Evolutionary conservation across 495 filamentous ascomycete species (phyloP).

Genomic region (Choiromyces venosus): DNA sequence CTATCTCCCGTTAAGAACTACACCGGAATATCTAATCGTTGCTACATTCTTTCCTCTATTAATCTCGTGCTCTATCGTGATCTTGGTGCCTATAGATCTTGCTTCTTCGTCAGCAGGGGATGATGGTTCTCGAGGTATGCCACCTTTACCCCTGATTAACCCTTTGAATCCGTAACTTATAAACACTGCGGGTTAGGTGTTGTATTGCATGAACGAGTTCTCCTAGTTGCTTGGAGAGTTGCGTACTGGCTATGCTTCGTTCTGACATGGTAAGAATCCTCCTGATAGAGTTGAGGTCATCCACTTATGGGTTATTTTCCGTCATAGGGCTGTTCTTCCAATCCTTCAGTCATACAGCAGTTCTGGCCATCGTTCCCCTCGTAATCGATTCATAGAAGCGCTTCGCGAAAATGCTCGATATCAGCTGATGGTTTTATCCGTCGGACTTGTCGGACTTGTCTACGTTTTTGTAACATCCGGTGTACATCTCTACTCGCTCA

Average conservation of each 20-base stretch:
- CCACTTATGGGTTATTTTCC: neutral
- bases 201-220: conserved; percentile 59
- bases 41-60: conserved; percentile 91
- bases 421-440: conserved; percentile 69
- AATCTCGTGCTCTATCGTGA: conserved; percentile 85
- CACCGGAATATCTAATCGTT: conserved; percentile 82
- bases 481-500: conserved; percentile 59
- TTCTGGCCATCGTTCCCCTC: conserved; percentile 82
- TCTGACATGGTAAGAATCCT: conserved; percentile 70
- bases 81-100: conserved; percentile 92
- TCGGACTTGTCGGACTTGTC: conserved; percentile 63
- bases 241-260: conserved; percentile 95
- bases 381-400: conserved; percentile 72
- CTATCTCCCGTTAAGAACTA: conserved; percentile 83
- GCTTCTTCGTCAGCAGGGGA: conserved; percentile 72
- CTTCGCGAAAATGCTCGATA: conserved; percentile 81
- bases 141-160: neutral
- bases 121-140: conserved; percentile 59
- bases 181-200: too few relatives aligned
- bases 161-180: conserved; percentile 15
- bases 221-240: conserved; percentile 84
- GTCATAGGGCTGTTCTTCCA: conserved; percentile 74
- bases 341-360: conserved; percentile 89
- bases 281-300: neutral
- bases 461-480: conserved; percentile 80